Evolutionary conservation across 2,329 filamentous ascomycete genomes (phyloP).

Genomic region (Blastomyces gilchristii): DNA sequence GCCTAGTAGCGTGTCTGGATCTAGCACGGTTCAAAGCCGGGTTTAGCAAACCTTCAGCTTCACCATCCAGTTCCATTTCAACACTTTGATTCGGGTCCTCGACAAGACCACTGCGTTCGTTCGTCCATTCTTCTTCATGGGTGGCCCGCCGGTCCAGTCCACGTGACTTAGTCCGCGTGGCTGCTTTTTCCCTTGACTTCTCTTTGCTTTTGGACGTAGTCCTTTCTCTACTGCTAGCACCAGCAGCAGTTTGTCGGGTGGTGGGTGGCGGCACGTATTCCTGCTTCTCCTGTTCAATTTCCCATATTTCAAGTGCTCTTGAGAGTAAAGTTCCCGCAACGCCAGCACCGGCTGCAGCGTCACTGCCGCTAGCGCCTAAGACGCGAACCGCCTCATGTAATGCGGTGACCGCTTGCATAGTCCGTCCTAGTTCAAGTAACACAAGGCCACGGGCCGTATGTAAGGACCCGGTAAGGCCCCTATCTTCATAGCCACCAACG

Average conservation of each 20-base stretch:
- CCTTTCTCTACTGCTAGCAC: conserved; percentile 15
- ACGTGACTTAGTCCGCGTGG: conserved; percentile 16
- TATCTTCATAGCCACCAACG: conserved; percentile 39
- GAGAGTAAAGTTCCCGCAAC: conserved; percentile 38
- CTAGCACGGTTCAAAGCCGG: conserved; percentile 27
- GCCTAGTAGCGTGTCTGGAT: conserved; percentile 2
- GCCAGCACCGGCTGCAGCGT: conserved; percentile 38
- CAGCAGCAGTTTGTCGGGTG: conserved; percentile 6
- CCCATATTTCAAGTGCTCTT: conserved; percentile 39
- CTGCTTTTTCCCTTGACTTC: conserved; percentile 17
- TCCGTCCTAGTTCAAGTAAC: conserved; percentile 62
- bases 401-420: conserved; percentile 67
- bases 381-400: conserved; percentile 60
- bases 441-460: conserved; percentile 59
- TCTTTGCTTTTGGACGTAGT: conserved; percentile 23
- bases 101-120: conserved; percentile 23
- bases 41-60: conserved; percentile 34
- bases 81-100: conserved; percentile 20
- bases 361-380: conserved; percentile 35
- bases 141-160: conserved; percentile 2
- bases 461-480: conserved; percentile 37
- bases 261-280: conserved; percentile 3
- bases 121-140: conserved; percentile 28
- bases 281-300: conserved; percentile 27
- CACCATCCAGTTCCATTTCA: conserved; percentile 35